Base-by-base conservation (phyloP, 2,329 filamentous ascomycete genomes). In the Exophiala phaeomuriformis region DNA sequence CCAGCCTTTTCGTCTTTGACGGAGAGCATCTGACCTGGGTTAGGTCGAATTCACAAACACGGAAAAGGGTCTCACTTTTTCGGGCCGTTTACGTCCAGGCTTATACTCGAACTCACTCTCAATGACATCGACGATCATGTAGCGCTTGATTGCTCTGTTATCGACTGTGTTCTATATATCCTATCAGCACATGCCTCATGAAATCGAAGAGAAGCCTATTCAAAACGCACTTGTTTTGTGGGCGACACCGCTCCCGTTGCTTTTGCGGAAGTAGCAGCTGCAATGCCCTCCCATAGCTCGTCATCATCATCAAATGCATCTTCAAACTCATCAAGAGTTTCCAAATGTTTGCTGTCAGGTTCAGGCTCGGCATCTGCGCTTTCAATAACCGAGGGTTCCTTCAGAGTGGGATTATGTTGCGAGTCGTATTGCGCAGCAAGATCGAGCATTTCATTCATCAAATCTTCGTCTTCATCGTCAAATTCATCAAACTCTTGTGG, bases 1-100 rank as follows among this genome's bases (percentile, higher is more conserved):
- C 85, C 83, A 0, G 79, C 83, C 54, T 78, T 82, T 61, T 96
- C 90, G 48, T 86, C 83, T 69, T 90, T 83, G 29, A 95, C 86
- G n/a, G 87, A 71, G 2, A 98, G 74, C 42, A 94, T 78, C 86
- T 94, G 58, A 42, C 47, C 27, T n/a, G n/a, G 48, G 36, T 57
- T 35, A 57, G 55, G 5, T 69, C 49, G 70, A 29, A 10, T 19
- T 6, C 27, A 42, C 10, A 39, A 12, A 37, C 2, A 45, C 3
- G 10, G 40, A 35, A 47, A 33, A 27, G 47, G 12, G 48, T 60
- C 72, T 67, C 71, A 90, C 89, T 80, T 93, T 90, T 69, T 95
- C 86, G 41, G 75, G 75, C 47, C 75, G 76, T 47, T 73, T 69
- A 59, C 79, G 75, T 42, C 85, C 83, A 60, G 76, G 78, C 27